Evolutionary conservation across 2,329 filamentous ascomycete species (phyloP).

Genomic region (Orbilia quercus): DNA sequence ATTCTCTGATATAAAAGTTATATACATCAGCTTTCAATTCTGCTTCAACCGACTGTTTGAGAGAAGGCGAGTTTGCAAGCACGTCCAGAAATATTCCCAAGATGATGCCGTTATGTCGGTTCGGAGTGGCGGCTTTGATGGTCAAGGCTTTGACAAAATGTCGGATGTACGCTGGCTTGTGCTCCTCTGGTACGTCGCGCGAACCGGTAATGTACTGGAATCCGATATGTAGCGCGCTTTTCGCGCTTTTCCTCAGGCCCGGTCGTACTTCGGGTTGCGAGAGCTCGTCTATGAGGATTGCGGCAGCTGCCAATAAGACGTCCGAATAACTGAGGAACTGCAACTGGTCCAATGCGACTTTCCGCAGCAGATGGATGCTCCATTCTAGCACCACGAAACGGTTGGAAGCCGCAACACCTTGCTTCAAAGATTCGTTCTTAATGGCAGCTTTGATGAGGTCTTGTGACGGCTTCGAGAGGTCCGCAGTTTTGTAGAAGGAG

Average conservation of each 20-base stretch:
- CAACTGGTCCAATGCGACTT: conserved; percentile 74
- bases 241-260: conserved; percentile 41
- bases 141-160: conserved; percentile 75
- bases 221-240: conserved; percentile 28
- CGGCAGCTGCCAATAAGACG: conserved; percentile 76
- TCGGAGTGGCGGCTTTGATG: conserved; percentile 73
- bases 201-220: conserved; percentile 39
- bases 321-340: conserved; percentile 68
- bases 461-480: conserved; percentile 70
- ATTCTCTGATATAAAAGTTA: conserved; percentile 84
- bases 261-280: conserved; percentile 46
- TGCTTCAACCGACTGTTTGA: conserved; percentile 72
- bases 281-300: conserved; percentile 75
- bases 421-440: conserved; percentile 78
- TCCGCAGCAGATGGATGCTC: conserved; percentile 79
- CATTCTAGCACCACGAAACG: conserved; percentile 92
- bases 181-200: conserved; percentile 26
- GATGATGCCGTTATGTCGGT: conserved; percentile 77
- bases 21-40: conserved; percentile 77
- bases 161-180: conserved; percentile 71
- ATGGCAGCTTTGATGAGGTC: conserved; percentile 75
- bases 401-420: conserved; percentile 79
- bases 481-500: conserved; percentile 71
- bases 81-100: conserved; percentile 90
- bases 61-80: conserved; percentile 75